A percentile compares a stretch with the other conserved stretches of the same genome.
Conservation (phyloP, 345 rosid species). For the Cardiospermum halicacabum region DNA sequence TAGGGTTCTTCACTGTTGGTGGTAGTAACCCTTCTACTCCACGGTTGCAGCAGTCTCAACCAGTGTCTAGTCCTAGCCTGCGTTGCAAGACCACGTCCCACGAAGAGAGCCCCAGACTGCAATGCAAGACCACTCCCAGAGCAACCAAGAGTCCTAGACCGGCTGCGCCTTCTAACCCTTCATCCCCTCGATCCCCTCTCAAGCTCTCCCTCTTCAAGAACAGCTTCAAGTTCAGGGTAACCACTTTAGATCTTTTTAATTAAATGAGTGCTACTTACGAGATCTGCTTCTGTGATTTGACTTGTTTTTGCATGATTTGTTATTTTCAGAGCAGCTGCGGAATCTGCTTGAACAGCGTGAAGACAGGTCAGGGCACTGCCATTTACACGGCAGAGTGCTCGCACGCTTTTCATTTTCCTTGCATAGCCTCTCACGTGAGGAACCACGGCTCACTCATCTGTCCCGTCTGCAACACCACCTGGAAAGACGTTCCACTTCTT, state of each 20-base stretch:
- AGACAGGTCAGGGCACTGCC: slow-evolving; percentile 75
- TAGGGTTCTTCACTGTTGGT: slow-evolving; percentile 45
- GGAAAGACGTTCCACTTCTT: slow-evolving; percentile 72
- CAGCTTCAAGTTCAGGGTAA: slow-evolving; percentile 81
- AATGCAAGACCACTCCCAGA: slow-evolving; percentile 30
- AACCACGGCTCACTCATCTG: slow-evolving; percentile 53
- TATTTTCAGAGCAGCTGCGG: slow-evolving; percentile 60
- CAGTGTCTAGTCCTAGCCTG: slow-evolving; percentile 34
- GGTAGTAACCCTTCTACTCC: slow-evolving; percentile 71
- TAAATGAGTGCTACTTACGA: not conserved
- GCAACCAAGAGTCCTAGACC: slow-evolving; percentile 25
- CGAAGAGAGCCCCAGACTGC: slow-evolving; percentile 31
- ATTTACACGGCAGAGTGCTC: slow-evolving; percentile 85
- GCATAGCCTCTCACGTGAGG: slow-evolving; percentile 56
- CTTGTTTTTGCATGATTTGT: slow-evolving; percentile 2
- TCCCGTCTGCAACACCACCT: slow-evolving; percentile 67
- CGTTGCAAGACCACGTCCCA: slow-evolving; percentile 41
- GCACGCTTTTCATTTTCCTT: slow-evolving; percentile 82
- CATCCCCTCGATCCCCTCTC: slow-evolving; percentile 77
- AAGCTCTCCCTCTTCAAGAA: slow-evolving; percentile 71
- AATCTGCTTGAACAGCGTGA: slow-evolving; percentile 67
- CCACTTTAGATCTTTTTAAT: slow-evolving; percentile 11
- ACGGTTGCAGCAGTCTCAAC: slow-evolving; percentile 30
- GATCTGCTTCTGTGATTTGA: not conserved
- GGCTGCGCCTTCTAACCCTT: slow-evolving; percentile 38